These are phyloP conservation scores for Apiospora marii DNA, from an alignment of 2,329 filamentous ascomycete genomes.

Conservation along the genomic window DNA sequence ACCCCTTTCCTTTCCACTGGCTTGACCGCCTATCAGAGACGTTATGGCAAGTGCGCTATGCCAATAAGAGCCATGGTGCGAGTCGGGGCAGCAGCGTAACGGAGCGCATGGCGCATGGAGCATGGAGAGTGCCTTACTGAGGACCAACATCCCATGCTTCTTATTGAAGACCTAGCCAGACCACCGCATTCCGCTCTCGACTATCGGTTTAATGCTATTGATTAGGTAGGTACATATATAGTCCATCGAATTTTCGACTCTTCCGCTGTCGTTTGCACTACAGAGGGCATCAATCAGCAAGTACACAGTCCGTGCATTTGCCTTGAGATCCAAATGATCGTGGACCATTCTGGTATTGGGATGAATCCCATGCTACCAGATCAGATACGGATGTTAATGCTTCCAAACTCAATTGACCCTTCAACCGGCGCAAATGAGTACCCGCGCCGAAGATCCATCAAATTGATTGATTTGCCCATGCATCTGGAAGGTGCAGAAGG, in stretches of 20 bases:
- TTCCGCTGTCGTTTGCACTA: not conserved
- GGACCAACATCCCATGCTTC: not conserved
- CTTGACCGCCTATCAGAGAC: conserved; percentile 12
- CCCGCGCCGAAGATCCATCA: not conserved
- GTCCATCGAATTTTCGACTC: not conserved
- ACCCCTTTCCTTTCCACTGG: not conserved
- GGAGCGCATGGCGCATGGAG: not conserved
- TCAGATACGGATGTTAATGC: not conserved
- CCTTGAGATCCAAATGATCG: not conserved
- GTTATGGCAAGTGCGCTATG: conserved; percentile 9
- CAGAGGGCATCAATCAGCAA: not conserved
- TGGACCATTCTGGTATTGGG: not conserved
- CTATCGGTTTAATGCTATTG: not conserved
- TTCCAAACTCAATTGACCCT: not conserved
- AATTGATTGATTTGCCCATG: not conserved
- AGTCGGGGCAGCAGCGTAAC: not conserved
- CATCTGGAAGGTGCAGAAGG: not conserved
- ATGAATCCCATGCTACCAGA: not conserved
- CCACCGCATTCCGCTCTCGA: not conserved
- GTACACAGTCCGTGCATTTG: not conserved
- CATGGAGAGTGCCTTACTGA: not conserved
- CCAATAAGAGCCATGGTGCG: not conserved
- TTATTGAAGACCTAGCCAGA: not conserved
- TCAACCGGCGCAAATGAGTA: not conserved
- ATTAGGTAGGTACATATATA: no score